Base-by-base conservation (phyloP, 2,329 filamentous ascomycete genomes). In the Claviceps monticola region DNA sequence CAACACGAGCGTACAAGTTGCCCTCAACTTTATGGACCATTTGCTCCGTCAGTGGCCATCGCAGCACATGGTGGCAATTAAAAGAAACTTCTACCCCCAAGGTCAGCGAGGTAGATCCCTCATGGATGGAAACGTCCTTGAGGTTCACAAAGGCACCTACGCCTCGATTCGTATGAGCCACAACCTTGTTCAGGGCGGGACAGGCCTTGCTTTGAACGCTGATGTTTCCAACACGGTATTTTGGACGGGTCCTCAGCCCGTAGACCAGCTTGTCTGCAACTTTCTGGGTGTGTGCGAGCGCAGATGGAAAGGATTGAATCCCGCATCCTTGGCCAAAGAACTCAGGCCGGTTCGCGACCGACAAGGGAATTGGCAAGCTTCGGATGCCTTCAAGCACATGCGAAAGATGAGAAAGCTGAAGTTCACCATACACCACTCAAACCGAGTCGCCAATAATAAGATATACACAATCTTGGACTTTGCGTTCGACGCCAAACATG, bases 191-290 rank as follows among this genome's bases (percentile, higher is more conserved):
- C 62, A 76, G 61, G 68, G 71, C 1, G 74, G 78, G 36, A 76
- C 79, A 26, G 80, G 79, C 8, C 74, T 97, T 5, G 80, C 86
- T 0, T 71, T 98, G 63, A 97, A 96, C 59, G 81, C 95, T 11
- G 91, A 98, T 61, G 85, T 95, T 34, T 84, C 90, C 52, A 95
- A 97, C 62, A 86, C 88, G 0, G 86, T 86, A 13, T 98, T 98
- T 70, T 97, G 87, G 84, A 75, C 67, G 0, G 66, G 61, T 0
- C 56, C 62, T 1, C 66, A 70, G 46, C 62, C 61, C 1, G 49
- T 78, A 4, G 67, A 70, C 17, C 58, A 67, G 3, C 52, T 76
- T 2, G 52, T 60, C 46, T 60, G 66, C 63, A 62, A 67, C 50
- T 67, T 65, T 19, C 58, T 66, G 44, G 64, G 55, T 34, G 59